phyloP scores from a whole-genome alignment of 2,329 filamentous ascomycete genomes.

The Colletotrichum spaethianum region DNA sequence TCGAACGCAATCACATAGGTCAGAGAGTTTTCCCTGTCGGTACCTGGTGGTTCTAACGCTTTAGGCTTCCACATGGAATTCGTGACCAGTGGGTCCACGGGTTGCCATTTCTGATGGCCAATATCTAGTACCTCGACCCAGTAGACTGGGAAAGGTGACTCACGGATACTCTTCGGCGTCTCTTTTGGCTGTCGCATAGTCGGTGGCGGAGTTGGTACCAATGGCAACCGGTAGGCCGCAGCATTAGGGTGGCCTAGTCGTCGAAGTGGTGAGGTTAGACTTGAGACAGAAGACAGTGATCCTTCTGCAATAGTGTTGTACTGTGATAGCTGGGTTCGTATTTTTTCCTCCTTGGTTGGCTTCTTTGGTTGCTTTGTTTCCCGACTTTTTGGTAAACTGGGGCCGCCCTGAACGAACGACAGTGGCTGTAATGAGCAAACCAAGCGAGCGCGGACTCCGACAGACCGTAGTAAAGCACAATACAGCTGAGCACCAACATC shows the following conservation, averaged over 20 bases:
- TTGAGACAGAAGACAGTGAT: constrained; percentile 47
- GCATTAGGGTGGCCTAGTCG: constrained; percentile 69
- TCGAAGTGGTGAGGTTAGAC: constrained; percentile 57
- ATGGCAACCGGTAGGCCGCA: constrained; percentile 65
- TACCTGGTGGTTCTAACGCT: constrained; percentile 86
- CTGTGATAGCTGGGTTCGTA: constrained; percentile 57
- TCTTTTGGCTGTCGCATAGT: constrained; percentile 47
- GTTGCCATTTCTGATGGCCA: constrained; percentile 91
- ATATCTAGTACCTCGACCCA: constrained; percentile 95
- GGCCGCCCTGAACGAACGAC: constrained; percentile 72
- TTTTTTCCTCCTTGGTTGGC: constrained; percentile 52
- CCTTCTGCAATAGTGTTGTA: constrained; percentile 49
- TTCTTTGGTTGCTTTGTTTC: constrained; percentile 50
- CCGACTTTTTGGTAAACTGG: constrained; percentile 60
- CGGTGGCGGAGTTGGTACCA: constrained; percentile 56
- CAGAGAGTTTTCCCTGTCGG: constrained; percentile 82
- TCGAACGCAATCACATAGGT: constrained; percentile 90
- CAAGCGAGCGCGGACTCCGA: constrained; percentile 84
- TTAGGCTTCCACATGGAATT: constrained; percentile 80
- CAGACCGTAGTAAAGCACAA: constrained; percentile 86
- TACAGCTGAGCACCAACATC: constrained; percentile 93
- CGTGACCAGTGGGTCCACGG: constrained; percentile 88
- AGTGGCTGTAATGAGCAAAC: constrained; percentile 93
- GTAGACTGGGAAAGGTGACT: constrained; percentile 86
- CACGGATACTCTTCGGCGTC: constrained; percentile 65